Conservation (phyloP, 257 asterid species). For the Gentiana macrophylla region DNA sequence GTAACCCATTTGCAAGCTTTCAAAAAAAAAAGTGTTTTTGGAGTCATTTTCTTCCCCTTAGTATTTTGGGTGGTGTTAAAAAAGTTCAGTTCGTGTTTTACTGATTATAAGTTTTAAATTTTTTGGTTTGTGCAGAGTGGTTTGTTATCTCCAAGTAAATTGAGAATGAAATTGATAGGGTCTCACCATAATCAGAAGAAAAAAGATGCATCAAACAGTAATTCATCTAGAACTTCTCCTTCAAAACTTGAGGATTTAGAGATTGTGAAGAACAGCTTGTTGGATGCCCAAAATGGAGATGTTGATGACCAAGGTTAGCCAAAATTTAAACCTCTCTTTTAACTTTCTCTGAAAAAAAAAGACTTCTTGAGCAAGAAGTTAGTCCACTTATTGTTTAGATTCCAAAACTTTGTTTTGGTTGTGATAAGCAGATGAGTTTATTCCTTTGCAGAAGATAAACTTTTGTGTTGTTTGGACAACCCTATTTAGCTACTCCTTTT, state of each 20-base stretch:
- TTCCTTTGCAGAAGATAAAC: no score
- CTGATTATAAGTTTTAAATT: not conserved
- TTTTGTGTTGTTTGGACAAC: no score
- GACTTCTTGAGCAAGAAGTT: no score
- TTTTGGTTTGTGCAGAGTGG: slow-evolving; percentile 47
- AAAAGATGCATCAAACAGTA: slow-evolving; percentile 58
- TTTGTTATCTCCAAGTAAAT: slow-evolving; percentile 76
- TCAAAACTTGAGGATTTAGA: slow-evolving; percentile 67
- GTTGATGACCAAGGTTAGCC: slow-evolving; percentile 47
- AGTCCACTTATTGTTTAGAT: no score
- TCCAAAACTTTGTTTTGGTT: no score
- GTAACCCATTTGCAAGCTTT: no score
- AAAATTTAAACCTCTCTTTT: not conserved
- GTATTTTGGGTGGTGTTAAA: not conserved
- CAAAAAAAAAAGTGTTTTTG: no score
- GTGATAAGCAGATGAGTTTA: no score
- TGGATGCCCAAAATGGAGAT: slow-evolving; percentile 50
- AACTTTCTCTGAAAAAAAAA: no score
- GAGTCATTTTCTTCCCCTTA: no score
- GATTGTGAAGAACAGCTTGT: slow-evolving; percentile 67
- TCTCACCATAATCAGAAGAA: slow-evolving; percentile 50
- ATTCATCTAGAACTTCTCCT: slow-evolving; percentile 95
- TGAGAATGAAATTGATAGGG: slow-evolving; percentile 84
- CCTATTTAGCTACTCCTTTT: no score
- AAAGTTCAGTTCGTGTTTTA: not conserved